phyloP scores from a whole-genome alignment of 1,139 yeast species.

The Candida sp. region DNA sequence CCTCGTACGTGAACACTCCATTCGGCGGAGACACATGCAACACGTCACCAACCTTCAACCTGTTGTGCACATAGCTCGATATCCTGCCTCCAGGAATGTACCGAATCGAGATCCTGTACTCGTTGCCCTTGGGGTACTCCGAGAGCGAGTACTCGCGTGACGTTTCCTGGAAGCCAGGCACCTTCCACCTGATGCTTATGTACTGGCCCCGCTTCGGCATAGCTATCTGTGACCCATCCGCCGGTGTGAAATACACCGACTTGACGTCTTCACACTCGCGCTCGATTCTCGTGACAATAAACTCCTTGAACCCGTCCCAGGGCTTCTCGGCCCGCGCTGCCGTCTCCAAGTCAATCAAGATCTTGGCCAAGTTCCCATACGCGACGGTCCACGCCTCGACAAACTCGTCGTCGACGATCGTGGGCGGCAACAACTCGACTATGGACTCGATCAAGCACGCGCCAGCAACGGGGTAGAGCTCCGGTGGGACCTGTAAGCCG shows the following conservation, averaged over 20 bases:
- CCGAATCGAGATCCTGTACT: conserved; percentile 58
- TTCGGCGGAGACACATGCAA: conserved; percentile 52
- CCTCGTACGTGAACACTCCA: conserved; percentile 51
- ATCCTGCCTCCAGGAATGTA: conserved; percentile 49
- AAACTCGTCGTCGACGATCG: conserved; percentile 59
- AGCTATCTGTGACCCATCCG: conserved; percentile 38
- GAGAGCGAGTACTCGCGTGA: conserved; percentile 61
- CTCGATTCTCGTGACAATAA: conserved; percentile 45
- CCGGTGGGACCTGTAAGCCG: conserved; percentile 63
- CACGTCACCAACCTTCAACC: conserved; percentile 50
- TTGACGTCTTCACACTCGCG: conserved; percentile 53
- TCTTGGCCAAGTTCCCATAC: conserved; percentile 64
- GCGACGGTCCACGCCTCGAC: conserved; percentile 71
- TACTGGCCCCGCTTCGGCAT: conserved; percentile 63
- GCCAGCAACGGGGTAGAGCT: conserved; percentile 72
- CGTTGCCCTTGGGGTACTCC: conserved; percentile 27
- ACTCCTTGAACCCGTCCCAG: conserved; percentile 65
- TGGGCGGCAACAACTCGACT: conserved; percentile 56
- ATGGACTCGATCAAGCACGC: conserved; percentile 56
- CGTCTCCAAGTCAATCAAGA: conserved; percentile 62
- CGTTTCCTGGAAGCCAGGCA: conserved; percentile 38
- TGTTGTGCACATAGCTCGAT: conserved; percentile 54
- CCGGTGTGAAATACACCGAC: conserved; percentile 57
- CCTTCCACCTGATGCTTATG: conserved; percentile 51
- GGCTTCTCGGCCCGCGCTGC: conserved; percentile 45